phyloP scores from a whole-genome alignment of 2,329 filamentous ascomycete genomes.

The Penicillium sp. region DNA sequence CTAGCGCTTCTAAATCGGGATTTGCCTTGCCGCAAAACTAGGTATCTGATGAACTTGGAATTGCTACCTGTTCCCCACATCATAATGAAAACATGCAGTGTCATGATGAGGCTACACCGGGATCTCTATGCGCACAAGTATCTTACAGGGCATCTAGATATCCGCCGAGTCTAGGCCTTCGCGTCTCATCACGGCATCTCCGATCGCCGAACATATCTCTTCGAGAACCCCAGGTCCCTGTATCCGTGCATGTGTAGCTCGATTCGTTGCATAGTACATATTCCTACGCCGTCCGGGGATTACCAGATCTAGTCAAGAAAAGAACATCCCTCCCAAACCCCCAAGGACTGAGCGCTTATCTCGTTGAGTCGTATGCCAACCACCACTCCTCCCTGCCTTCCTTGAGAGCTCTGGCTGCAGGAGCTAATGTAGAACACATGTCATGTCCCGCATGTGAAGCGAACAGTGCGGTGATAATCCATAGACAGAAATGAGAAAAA shows the following conservation, averaged over 20 bases:
- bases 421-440: constrained; percentile 20
- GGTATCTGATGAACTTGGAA: not conserved
- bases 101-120: constrained; percentile 19
- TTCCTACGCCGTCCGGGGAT: not conserved
- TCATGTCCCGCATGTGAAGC: constrained; percentile 24
- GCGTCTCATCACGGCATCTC: not conserved
- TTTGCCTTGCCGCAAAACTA: not conserved
- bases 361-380: constrained; percentile 18
- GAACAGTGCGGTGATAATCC: constrained; percentile 17
- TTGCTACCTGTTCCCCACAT: not conserved
- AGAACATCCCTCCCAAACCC: not conserved
- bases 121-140: constrained; percentile 3
- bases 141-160: not conserved
- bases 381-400: not conserved
- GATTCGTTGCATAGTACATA: not conserved
- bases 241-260: not conserved
- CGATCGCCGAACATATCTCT: not conserved
- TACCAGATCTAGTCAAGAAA: not conserved
- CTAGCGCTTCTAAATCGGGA: not conserved
- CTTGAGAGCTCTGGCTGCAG: constrained; percentile 14
- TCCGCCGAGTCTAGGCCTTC: constrained; percentile 7
- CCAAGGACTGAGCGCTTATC: constrained; percentile 24
- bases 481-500: not conserved
- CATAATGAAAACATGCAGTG: constrained; percentile 19
- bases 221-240: not conserved